These are phyloP conservation scores for Mycosphaerella arachidis DNA, from an alignment of 2,329 filamentous ascomycete species.

Conservation along the genomic window DNA sequence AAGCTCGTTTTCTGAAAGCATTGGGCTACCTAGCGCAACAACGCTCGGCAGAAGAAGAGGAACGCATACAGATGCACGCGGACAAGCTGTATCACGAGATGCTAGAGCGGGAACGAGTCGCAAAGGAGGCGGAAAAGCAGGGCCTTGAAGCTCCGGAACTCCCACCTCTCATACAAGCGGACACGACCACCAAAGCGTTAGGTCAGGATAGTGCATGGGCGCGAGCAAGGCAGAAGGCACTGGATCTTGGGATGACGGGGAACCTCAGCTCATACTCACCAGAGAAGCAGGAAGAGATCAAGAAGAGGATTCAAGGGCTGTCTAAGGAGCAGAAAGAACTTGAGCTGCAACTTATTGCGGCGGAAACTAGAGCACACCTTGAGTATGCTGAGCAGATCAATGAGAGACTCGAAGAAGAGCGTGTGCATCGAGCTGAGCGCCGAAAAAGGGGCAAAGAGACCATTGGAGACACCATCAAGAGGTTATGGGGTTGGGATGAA, in stretches of 20 bases:
- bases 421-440: conserved; percentile 51
- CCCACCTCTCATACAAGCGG: conserved; percentile 48
- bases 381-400: conserved; percentile 56
- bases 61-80: conserved; percentile 89
- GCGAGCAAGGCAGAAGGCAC: conserved; percentile 23
- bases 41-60: conserved; percentile 64
- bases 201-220: conserved; percentile 31
- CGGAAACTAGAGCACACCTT: conserved; percentile 57
- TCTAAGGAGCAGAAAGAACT: conserved; percentile 41
- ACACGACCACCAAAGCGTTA: conserved; percentile 26
- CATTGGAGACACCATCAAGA: conserved; percentile 35
- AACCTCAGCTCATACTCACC: conserved; percentile 52
- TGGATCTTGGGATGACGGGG: conserved; percentile 36
- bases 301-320: conserved; percentile 38
- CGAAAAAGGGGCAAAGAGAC: conserved; percentile 52
- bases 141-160: conserved; percentile 54
- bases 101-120: conserved; percentile 71
- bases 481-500: conserved; percentile 9
- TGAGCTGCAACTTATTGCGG: conserved; percentile 61
- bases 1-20: conserved; percentile 85
- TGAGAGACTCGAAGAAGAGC: conserved; percentile 54
- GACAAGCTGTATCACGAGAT: conserved; percentile 86
- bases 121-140: conserved; percentile 63
- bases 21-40: conserved; percentile 75
- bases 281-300: conserved; percentile 54